Conservation (phyloP, 352 stramenopile genomes). For the Phytophthora litchii region DNA sequence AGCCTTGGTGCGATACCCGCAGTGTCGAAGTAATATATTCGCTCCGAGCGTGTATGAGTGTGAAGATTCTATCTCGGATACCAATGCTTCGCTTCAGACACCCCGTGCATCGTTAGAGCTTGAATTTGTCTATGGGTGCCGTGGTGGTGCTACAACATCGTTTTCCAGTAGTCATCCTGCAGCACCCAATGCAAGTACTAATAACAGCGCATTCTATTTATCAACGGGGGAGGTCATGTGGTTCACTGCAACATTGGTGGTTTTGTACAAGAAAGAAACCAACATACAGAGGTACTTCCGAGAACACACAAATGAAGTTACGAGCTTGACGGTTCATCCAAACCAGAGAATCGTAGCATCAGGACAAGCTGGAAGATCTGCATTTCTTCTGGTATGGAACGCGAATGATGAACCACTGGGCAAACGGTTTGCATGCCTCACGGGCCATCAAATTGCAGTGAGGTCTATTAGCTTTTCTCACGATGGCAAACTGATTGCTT, state of each 20-base stretch:
- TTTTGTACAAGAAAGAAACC: slow-evolving; percentile 60
- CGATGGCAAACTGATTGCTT: slow-evolving; percentile 71
- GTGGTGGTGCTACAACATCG: slow-evolving; percentile 39
- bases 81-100: slow-evolving; percentile 9
- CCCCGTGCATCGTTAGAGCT: slow-evolving; percentile 54
- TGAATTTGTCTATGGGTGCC: slow-evolving; percentile 67
- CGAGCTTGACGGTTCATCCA: slow-evolving; percentile 56
- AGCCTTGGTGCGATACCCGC: slow-evolving; percentile 63
- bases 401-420: slow-evolving; percentile 60
- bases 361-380: slow-evolving; percentile 59
- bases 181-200: slow-evolving; percentile 40
- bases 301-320: slow-evolving; percentile 68
- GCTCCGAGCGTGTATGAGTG: slow-evolving; percentile 57
- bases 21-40: slow-evolving; percentile 75
- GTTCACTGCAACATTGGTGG: slow-evolving; percentile 60
- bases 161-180: slow-evolving; percentile 31
- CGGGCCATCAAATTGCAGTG: slow-evolving; percentile 60
- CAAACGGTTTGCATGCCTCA: slow-evolving; percentile 58
- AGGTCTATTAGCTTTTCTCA: slow-evolving; percentile 73
- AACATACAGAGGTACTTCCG: slow-evolving; percentile 65
- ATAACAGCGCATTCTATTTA: slow-evolving; percentile 60
- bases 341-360: slow-evolving; percentile 68
- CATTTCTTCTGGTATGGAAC: slow-evolving; percentile 74
- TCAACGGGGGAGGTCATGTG: slow-evolving; percentile 67
- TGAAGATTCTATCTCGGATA: slow-evolving; percentile 13